Percentiles rank a stretch among this genome's conserved stretches.
These are phyloP conservation scores for Cyclostephanos tholiformis DNA, from an alignment of 108 stramenopile species.

Conservation along the genomic window DNA sequence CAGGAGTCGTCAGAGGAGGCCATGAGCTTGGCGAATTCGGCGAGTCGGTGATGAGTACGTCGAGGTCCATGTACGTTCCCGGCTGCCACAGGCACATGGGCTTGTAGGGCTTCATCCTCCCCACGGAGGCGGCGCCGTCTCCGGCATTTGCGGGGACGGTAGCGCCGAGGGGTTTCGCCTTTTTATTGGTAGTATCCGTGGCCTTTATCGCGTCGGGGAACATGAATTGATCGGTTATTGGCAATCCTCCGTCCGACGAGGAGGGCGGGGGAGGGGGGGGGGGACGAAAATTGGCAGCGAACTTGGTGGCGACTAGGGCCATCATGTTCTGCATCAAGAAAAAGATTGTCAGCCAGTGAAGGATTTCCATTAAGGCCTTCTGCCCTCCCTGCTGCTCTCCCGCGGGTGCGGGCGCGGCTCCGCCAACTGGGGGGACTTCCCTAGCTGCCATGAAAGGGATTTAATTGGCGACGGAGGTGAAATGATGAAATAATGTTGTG, in stretches of 20 bases:
- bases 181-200: background rate
- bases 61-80: conserved; percentile 55
- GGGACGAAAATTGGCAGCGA: background rate
- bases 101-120: conserved; percentile 8
- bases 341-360: conserved; percentile 30
- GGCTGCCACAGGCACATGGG: conserved; percentile 43
- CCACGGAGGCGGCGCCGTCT: background rate
- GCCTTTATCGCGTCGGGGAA: background rate
- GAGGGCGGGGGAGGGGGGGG: background rate
- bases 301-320: conserved; percentile 7
- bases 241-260: background rate
- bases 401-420: background rate
- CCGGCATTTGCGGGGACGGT: background rate
- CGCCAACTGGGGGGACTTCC: background rate
- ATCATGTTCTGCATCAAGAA: conserved; percentile 34
- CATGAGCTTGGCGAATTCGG: conserved; percentile 34
- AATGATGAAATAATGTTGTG: too few species aligned
- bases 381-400: background rate
- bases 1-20: conserved; percentile 15
- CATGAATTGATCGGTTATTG: background rate
- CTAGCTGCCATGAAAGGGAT: background rate
- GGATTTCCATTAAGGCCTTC: conserved; percentile 8
- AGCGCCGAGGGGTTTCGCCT: conserved; percentile 19
- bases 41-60: conserved; percentile 43
- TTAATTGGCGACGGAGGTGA: too few species aligned